These are phyloP conservation scores for Spathaspora passalidarum DNA, from an alignment of 805 yeast species.

Conservation along the genomic window DNA sequence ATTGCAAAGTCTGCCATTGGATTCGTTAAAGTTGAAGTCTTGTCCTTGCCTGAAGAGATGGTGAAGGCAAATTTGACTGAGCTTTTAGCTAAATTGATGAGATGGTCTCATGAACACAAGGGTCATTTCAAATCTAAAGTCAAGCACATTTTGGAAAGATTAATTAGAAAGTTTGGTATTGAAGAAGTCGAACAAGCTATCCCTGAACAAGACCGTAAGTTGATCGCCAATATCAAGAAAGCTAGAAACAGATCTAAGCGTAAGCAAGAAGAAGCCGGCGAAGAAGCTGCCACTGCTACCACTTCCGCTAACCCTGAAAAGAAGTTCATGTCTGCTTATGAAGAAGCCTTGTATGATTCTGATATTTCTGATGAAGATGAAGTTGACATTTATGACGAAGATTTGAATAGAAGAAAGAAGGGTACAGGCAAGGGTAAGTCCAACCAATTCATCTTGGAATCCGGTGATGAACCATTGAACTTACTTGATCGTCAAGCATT, in stretches of 20 bases:
- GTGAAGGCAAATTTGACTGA: slow-evolving; percentile 64
- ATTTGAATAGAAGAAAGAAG: slow-evolving; percentile 30
- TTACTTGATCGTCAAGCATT: slow-evolving; percentile 80
- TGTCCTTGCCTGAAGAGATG: slow-evolving; percentile 76
- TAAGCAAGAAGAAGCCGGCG: slow-evolving; percentile 50
- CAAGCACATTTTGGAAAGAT: slow-evolving; percentile 87
- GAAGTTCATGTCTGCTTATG: slow-evolving; percentile 81
- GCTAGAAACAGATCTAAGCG: slow-evolving; percentile 80
- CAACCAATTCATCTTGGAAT: slow-evolving; percentile 72
- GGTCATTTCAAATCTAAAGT: slow-evolving; percentile 93
- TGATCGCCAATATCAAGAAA: slow-evolving; percentile 82
- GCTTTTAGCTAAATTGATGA: slow-evolving; percentile 69
- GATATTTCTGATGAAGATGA: slow-evolving; percentile 59
- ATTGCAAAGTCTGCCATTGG: slow-evolving; percentile 94
- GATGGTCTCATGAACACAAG: slow-evolving; percentile 94
- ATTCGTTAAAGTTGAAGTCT: slow-evolving; percentile 83
- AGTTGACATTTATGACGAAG: slow-evolving; percentile 41
- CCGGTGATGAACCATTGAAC: slow-evolving; percentile 79
- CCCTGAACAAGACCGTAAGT: slow-evolving; percentile 86
- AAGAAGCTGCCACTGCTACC: slow-evolving; percentile 13
- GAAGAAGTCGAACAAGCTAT: slow-evolving; percentile 78
- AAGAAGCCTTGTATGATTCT: slow-evolving; percentile 82
- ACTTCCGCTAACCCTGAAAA: slow-evolving; percentile 25
- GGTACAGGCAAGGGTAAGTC: slow-evolving; percentile 18
- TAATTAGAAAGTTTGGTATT: slow-evolving; percentile 86